Conservation (phyloP, 1,139 yeast species). For the Diutina pseudorugosa region DNA sequence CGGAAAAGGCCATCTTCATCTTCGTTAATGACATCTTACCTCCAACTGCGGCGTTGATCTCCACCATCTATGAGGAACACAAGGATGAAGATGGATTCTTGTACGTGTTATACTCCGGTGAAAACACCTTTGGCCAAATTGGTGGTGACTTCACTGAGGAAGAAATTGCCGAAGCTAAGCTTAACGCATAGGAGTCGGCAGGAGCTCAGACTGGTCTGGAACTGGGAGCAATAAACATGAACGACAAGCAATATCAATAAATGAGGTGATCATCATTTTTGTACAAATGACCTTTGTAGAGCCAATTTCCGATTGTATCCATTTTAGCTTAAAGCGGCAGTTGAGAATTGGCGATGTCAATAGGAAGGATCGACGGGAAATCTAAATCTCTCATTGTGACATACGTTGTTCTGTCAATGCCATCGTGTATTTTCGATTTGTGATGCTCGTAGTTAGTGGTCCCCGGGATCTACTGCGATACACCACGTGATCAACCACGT, state of each 20-base stretch:
- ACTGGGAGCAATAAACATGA: background rate
- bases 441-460: no score
- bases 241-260: background rate
- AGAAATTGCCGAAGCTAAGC: conserved; percentile 2
- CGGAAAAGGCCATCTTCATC: conserved; percentile 95
- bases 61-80: conserved; percentile 89
- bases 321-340: no score
- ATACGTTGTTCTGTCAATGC: background rate
- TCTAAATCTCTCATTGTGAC: background rate
- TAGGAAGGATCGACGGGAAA: no score
- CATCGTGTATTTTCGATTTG: no score
- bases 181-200: background rate
- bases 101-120: conserved; percentile 85
- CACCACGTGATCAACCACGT: no score
- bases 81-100: conserved; percentile 96
- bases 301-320: no score
- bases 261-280: background rate
- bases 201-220: background rate
- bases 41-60: conserved; percentile 95
- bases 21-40: conserved; percentile 95
- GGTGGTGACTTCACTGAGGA: background rate
- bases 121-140: conserved; percentile 56
- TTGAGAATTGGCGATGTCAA: background rate
- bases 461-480: no score
- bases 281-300: background rate